Evolutionary conservation across 192 early-diverging fungal species (phyloP), one percentile per base, ranked within the genome.

Genomic region (Nowakowskiella sp.): DNA sequence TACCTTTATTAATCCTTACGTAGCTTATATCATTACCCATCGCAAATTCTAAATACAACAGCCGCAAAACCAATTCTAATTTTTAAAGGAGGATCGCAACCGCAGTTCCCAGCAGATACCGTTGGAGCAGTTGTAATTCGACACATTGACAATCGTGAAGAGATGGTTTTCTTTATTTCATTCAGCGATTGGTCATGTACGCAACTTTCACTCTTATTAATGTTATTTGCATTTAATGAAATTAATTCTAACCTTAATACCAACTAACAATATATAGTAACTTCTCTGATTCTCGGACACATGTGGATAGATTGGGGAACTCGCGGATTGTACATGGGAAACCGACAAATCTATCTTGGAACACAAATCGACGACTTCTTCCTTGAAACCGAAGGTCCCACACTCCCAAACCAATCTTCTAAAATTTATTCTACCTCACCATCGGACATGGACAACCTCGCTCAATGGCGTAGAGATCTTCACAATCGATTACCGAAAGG

Each of bases 241-340:
- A n/a, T n/a, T n/a, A n/a, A n/a, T n/a, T n/a, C n/a, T n/a, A n/a
- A n/a, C n/a, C n/a, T n/a, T n/a, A n/a, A n/a, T n/a, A n/a, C n/a
- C n/a, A n/a, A n/a, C n/a, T n/a, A n/a, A n/a, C n/a, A n/a, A n/a
- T n/a, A n/a, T n/a, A n/a, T n/a, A n/a, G n/a, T n/a, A n/a, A 67
- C 64, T 13, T 42, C 29, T 19, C 26, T 65, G 26, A 33, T 62
- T 3, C 29, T 73, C 31, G 19, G 34, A 31, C 70, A 71, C 36
- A 47, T 76, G 13, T 71, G 67, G 65, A 27, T 75, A 9, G 45
- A 64, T 24, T 71, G 70, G 70, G 70, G 61, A 13, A 71, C 70
- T 21, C 70, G 51, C 4, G 67, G 67, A 22, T 13, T 70, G 34
- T 71, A 74, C 61, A 26, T 44, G 9, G 70, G 70, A 23, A 60